Evolutionary conservation across 139 green algal genomes (phyloP), one percentile per base, ranked within the genome.

Genomic region (Diplosphaera chodatii): DNA sequence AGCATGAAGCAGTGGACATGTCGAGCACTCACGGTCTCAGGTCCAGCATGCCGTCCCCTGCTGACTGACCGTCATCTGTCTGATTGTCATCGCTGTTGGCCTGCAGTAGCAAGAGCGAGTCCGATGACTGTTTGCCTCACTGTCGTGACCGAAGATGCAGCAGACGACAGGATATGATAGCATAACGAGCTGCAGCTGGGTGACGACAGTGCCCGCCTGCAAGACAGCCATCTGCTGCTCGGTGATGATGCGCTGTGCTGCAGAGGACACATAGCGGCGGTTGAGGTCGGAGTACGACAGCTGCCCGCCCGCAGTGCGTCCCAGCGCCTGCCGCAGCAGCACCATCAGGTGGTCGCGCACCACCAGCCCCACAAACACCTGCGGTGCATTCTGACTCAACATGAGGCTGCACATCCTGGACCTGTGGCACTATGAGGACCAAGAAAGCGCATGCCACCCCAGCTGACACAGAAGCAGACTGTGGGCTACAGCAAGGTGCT

Each of bases 341-440:
- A 84, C 85, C 77, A 93, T 77, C 23, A 96, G 77, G 74, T 96
- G 88, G n/a, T 87, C 78, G 8, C 89, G 70, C 23, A 80, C 78
- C 16, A 96, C 76, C 22, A 96, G 74, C 1, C 91, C 91, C 66
- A 91, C 80, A 71, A 88, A 90, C 63, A 95, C 85, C 77, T 88
- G 78, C 31, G 65, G 25, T 27, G 29, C 10, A 41, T 25, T 40
- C 2, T 8, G 28, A 70, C 68, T n/a, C n/a, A n/a, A n/a, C n/a
- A n/a, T n/a, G n/a, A n/a, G n/a, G n/a, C n/a, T n/a, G n/a, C n/a
- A n/a, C n/a, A n/a, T n/a, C n/a, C n/a, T n/a, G n/a, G n/a, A n/a
- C n/a, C n/a, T n/a, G n/a, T n/a, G n/a, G n/a, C n/a, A n/a, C n/a
- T n/a, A n/a, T n/a, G n/a, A n/a, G n/a, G n/a, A n/a, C n/a, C n/a